Evolutionary conservation across 2,329 filamentous ascomycete species (phyloP), one percentile per base, ranked within the genome.

Genomic region (Hymenoscyphus infarciens): DNA sequence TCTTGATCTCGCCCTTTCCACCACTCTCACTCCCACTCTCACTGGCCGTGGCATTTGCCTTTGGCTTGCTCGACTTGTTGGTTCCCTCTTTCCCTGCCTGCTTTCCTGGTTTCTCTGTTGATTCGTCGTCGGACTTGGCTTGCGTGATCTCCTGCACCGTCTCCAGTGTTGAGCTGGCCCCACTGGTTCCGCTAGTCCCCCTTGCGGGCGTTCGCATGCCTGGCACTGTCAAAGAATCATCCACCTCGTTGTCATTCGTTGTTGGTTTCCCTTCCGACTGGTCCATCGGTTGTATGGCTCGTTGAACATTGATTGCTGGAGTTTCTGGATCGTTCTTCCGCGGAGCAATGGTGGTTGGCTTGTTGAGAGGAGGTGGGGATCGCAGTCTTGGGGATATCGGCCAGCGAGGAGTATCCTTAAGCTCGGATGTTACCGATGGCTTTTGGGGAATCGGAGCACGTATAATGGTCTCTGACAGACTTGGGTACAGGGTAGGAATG

Each of bases 61-160:
- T 71, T 1, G 77, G 78, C 62, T 77, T 71, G n/a, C 61, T 66
- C 11, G 62, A 61, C 10, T 11, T 57, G 52, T 62, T 63, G 27
- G 66, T 68, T 3, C 65, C 68, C 53, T 71, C 65, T 38, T 76
- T 72, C 16, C 68, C 66, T 5, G 67, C 64, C 55, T 84, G 80
- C 25, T 27, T 31, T 52, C 39, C 68, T 66, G 64, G 76, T 74
- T 79, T 83, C 62, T 85, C 83, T 59, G 83, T 69, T 27, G 78
- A 77, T 16, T 78, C 75, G 63, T 81, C 79, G 64, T 78, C 70
- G 76, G 80, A 71, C 66, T 76, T 78, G 15, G 78, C 80, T 15
- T 91, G 89, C 0, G 90, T 95, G 60, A 89, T 87, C 80, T 97
- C 94, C 74, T 97, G 90, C 16, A 98, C 94, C 0, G 95, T 97